Evolutionary conservation across 164 flowering plant species (phyloP).

Genomic region (Akebia trifoliata): DNA sequence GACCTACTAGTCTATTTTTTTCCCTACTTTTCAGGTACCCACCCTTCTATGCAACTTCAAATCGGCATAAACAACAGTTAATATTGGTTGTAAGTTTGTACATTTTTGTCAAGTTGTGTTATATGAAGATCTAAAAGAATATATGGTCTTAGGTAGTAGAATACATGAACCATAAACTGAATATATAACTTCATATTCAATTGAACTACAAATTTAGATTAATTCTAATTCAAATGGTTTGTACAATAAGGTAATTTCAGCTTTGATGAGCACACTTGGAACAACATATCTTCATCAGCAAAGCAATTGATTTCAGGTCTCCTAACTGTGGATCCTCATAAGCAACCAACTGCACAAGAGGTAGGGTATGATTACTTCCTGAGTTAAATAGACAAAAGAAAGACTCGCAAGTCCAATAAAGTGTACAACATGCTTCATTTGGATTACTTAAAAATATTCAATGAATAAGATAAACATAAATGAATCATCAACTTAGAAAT

Average conservation of each 20-base stretch:
- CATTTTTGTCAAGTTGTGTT: no score
- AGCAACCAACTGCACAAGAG: slow-evolving; percentile 58
- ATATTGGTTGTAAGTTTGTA: slow-evolving; percentile 44
- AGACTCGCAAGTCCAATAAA: not conserved
- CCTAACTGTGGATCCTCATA: slow-evolving; percentile 48
- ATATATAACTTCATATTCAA: not conserved
- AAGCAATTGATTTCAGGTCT: slow-evolving; percentile 52
- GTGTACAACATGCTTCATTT: no score
- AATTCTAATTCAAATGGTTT: not conserved
- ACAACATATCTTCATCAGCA: slow-evolving; percentile 56
- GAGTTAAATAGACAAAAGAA: not conserved
- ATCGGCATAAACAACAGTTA: slow-evolving; percentile 61
- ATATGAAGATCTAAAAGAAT: not conserved
- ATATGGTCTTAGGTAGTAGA: not conserved
- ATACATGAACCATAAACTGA: not conserved
- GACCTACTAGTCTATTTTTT: no score
- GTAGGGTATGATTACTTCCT: slow-evolving; percentile 23
- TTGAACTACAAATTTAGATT: not conserved
- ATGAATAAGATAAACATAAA: no score
- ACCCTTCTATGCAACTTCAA: slow-evolving; percentile 56
- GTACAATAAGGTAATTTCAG: slow-evolving; percentile 53
- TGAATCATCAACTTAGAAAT: no score
- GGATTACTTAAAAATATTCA: no score
- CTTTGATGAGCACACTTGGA: slow-evolving; percentile 67
- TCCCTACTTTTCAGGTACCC: slow-evolving; percentile 56